Conservation (phyloP, 75 land plant species). For the Larix kaempferi region DNA sequence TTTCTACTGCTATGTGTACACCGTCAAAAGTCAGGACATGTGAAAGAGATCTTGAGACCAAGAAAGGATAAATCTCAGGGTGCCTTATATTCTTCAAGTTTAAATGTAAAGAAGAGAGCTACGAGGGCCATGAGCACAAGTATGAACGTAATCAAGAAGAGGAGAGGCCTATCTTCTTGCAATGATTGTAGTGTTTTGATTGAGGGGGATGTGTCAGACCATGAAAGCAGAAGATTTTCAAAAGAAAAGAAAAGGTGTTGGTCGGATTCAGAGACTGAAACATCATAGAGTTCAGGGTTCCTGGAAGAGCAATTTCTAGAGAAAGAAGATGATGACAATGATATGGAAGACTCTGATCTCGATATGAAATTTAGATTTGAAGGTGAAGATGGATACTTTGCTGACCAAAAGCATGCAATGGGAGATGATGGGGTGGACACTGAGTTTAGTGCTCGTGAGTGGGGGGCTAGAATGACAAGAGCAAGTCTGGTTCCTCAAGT, state of each 20-base stretch:
- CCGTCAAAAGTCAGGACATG: constrained; percentile 12
- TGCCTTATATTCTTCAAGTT: too few relatives aligned
- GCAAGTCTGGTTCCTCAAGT: too few relatives aligned
- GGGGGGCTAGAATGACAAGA: too few relatives aligned
- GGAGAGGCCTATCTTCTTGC: neutral
- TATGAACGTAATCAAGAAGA: constrained; percentile 7
- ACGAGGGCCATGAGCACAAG: too few relatives aligned
- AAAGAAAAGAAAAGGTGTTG: constrained; percentile 49
- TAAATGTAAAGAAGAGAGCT: too few relatives aligned
- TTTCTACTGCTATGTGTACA: constrained; percentile 17
- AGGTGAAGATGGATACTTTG: too few relatives aligned
- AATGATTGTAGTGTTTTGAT: constrained; percentile 15
- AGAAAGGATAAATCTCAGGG: too few relatives aligned
- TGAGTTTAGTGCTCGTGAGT: too few relatives aligned
- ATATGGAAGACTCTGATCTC: constrained; percentile 65
- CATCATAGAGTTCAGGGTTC: too few relatives aligned
- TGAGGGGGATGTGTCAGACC: constrained; percentile 48
- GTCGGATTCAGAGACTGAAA: constrained; percentile 72
- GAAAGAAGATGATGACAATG: constrained; percentile 57
- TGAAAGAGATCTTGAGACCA: too few relatives aligned
- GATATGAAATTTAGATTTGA: constrained; percentile 50
- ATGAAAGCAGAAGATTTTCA: constrained; percentile 51
- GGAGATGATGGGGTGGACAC: too few relatives aligned
- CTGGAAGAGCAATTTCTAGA: constrained; percentile 56
- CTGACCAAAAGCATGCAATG: too few relatives aligned